These are phyloP conservation scores for Gossypium laxum DNA, from an alignment of 441 rosid species.

Conservation along the genomic window DNA sequence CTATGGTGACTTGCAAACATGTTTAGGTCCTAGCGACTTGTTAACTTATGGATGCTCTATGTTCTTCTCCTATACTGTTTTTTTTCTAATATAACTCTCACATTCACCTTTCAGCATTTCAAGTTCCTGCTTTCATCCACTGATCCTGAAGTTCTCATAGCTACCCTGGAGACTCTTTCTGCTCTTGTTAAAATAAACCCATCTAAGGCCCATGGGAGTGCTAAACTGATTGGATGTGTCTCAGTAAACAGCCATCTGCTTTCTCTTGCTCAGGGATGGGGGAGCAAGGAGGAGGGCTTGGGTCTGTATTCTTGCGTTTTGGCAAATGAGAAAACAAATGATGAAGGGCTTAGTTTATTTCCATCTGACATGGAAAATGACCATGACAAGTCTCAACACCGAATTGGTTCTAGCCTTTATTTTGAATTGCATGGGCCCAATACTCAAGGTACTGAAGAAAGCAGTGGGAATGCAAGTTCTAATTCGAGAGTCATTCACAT, in stretches of 20 bases:
- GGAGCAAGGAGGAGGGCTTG: constrained; percentile 98
- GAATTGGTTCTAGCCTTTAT: constrained; percentile 85
- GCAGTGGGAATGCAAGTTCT: constrained; percentile 24
- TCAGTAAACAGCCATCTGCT: constrained; percentile 71
- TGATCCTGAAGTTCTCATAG: constrained; percentile 87
- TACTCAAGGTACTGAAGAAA: constrained; percentile 34
- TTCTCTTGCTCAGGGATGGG: constrained; percentile 97
- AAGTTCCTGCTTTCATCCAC: constrained; percentile 86
- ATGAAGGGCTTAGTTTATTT: constrained; percentile 75
- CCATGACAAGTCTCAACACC: constrained; percentile 47
- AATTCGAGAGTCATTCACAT: constrained; percentile 56
- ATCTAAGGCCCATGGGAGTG: constrained; percentile 79
- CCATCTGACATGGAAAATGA: constrained; percentile 63
- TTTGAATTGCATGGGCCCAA: constrained; percentile 72
- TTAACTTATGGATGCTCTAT: background rate
- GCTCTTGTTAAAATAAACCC: constrained; percentile 84
- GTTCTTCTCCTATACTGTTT: constrained; percentile 5
- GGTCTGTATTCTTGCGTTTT: constrained; percentile 86
- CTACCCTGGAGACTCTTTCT: constrained; percentile 77
- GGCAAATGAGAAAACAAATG: constrained; percentile 80
- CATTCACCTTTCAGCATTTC: constrained; percentile 59
- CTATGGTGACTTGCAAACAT: background rate
- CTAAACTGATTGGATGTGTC: constrained; percentile 80
- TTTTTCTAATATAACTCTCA: constrained; percentile 15
- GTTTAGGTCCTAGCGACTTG: background rate